Conservation (phyloP, 1,284 basidiomycete genomes). For the Microbotryum violaceum region DNA sequence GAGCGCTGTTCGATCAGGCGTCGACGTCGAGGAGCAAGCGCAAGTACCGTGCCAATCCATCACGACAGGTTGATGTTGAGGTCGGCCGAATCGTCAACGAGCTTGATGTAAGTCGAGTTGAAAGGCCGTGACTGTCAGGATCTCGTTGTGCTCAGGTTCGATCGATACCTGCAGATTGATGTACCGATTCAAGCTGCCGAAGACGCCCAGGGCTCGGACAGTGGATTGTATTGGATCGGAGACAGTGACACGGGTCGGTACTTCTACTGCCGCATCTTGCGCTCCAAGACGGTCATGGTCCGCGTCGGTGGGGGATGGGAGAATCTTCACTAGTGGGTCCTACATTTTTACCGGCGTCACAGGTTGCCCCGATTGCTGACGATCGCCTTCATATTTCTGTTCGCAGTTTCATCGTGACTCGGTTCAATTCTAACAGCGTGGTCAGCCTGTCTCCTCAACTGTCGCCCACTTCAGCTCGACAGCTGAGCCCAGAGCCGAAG, state of each 20-base stretch:
- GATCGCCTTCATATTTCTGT: too few species aligned
- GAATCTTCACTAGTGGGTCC: too few species aligned
- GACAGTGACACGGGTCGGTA: slow-evolving; percentile 64
- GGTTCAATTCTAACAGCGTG: too few species aligned
- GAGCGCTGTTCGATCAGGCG: too few species aligned
- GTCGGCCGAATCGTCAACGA: slow-evolving; percentile 84
- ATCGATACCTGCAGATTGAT: slow-evolving; percentile 42
- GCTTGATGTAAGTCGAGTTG: slow-evolving; percentile 54
- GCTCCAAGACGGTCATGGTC: slow-evolving; percentile 92
- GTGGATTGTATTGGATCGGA: slow-evolving; percentile 92
- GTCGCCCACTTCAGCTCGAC: too few species aligned
- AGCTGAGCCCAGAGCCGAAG: too few species aligned
- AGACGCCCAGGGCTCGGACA: slow-evolving; percentile 80
- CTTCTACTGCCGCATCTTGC: slow-evolving; percentile 81
- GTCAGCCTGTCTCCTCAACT: too few species aligned
- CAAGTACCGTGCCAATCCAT: slow-evolving; percentile 72
- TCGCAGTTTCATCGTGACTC: too few species aligned
- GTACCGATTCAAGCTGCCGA: slow-evolving; percentile 74
- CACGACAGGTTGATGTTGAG: slow-evolving; percentile 82
- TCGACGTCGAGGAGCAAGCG: slow-evolving; percentile 39
- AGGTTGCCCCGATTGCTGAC: too few species aligned
- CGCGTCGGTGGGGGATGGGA: slow-evolving; percentile 29
- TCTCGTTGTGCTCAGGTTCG: not conserved
- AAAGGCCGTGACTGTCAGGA: not conserved
- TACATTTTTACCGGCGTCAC: too few species aligned